Evolutionary conservation across 352 stramenopile genomes (phyloP), one percentile per base, ranked within the genome.

Genomic region (Pythium sukuiense): DNA sequence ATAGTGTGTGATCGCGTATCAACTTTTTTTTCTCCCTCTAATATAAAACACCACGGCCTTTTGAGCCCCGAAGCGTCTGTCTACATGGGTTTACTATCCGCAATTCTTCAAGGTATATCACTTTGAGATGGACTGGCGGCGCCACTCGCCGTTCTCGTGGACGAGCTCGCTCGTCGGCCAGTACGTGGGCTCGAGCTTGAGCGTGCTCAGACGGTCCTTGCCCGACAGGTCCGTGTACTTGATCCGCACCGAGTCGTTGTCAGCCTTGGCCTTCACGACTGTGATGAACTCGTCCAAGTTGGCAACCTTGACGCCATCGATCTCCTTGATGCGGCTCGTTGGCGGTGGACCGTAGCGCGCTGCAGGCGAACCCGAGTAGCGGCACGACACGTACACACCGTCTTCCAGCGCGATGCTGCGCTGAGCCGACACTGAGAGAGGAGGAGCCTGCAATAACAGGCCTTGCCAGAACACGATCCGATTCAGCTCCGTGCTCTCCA

Each of bases 391-490:
- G 61, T 95, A 95, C 30, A 95, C 85, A 6, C 87, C 87, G 67
- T 95, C 87, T 20, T 94, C 83, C 29, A 92, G 59, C 16, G 81
- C 89, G 50, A 95, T 92, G 50, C 85, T 86, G 24, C 87, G 85
- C 61, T 95, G 87, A 0, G 85, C 91, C 13, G 84, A 91, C 3
- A 97, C 90, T 2, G 89, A 92, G 1, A 96, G 74, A 12, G 95
- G 93, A 2, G 90, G 87, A 26, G 83, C 87, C 61, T 98, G 93
- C 6, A 98, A 67, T 43, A 97, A 65, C 29, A 97, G 77, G 5
- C 93, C 93, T 33, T 93, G 87, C 90, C 91, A 98, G 61, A 96
- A 92, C 50, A 98, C 80, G 41, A 98, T 90, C 35, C 92, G 87
- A 56, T 97, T 90, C 45, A 96, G 95, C 70, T 96, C 89, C 4